phyloP scores from a whole-genome alignment of 768 basidiomycete species.

The Lentinula boryana region DNA sequence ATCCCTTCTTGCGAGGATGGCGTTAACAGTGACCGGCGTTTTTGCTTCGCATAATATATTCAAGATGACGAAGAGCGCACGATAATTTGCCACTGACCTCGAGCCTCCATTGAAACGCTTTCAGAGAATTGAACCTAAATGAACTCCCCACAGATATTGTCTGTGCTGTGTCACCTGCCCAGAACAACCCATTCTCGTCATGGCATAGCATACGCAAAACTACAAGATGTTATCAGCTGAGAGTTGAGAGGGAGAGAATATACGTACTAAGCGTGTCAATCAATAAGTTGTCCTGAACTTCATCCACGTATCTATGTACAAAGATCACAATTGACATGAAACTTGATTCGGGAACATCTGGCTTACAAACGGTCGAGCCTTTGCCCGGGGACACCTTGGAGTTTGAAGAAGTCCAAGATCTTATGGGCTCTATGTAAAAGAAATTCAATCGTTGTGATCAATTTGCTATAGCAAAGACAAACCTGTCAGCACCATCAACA shows the following conservation, averaged over 20 bases:
- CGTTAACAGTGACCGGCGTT: neutral
- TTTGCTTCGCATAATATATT: neutral
- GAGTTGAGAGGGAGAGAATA: neutral
- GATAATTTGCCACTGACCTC: constrained; percentile 36
- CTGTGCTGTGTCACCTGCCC: constrained; percentile 79
- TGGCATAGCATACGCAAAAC: constrained; percentile 58
- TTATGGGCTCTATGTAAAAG: constrained; percentile 38
- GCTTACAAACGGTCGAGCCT: constrained; percentile 53
- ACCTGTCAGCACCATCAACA: constrained; percentile 60
- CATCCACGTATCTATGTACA: constrained; percentile 59
- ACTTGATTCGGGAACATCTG: too few species aligned
- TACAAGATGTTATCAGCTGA: constrained; percentile 16
- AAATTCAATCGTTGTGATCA: neutral
- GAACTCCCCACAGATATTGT: constrained; percentile 70
- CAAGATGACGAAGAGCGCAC: neutral
- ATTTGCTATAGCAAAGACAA: neutral
- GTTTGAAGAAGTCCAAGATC: constrained; percentile 32
- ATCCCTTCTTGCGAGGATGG: neutral
- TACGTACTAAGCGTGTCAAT: constrained; percentile 54
- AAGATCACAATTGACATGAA: neutral
- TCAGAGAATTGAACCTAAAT: constrained; percentile 67
- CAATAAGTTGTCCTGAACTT: constrained; percentile 67
- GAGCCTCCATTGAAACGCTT: constrained; percentile 55
- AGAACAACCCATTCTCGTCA: constrained; percentile 65
- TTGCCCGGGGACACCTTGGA: constrained; percentile 27